phyloP scores from a whole-genome alignment of 495 filamentous ascomycete species.

The Achaetomiella virescens region DNA sequence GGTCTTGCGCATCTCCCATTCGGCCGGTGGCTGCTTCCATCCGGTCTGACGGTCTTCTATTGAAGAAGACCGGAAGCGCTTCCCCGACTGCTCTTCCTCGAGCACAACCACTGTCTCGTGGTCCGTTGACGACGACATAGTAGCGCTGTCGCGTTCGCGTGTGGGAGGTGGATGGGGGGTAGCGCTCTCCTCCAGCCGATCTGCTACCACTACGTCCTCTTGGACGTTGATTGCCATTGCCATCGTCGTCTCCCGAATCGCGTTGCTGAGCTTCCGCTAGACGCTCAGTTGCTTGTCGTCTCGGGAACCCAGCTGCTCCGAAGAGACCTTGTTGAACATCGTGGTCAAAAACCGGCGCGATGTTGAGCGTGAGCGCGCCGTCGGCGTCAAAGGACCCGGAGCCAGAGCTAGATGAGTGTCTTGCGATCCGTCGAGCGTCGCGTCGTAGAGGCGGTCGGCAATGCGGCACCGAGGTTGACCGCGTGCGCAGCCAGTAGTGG shows the following conservation, averaged over 20 bases:
- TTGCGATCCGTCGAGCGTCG: constrained; percentile 9
- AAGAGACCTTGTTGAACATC: constrained; percentile 19
- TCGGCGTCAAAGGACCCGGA: neutral
- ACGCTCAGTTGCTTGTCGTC: constrained; percentile 27
- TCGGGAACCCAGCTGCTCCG: constrained; percentile 27
- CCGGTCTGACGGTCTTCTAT: neutral
- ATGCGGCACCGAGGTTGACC: constrained; percentile 9
- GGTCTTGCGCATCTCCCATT: constrained; percentile 25
- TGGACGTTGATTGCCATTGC: neutral
- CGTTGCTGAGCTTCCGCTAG: constrained; percentile 30
- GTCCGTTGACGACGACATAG: constrained; percentile 17
- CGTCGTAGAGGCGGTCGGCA: constrained; percentile 16
- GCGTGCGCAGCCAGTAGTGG: constrained; percentile 47
- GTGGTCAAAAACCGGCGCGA: constrained; percentile 11
- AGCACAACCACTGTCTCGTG: neutral
- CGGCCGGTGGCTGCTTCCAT: neutral
- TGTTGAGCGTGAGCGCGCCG: constrained; percentile 7
- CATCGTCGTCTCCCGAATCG: constrained; percentile 15
- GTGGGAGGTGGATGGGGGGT: constrained; percentile 1
- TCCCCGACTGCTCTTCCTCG: neutral
- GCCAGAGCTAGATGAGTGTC: constrained; percentile 5
- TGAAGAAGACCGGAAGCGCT: neutral
- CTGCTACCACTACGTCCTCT: neutral
- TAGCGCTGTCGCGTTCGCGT: constrained; percentile 25
- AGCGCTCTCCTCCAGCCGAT: neutral